Evolutionary conservation across 163 green algal genomes (phyloP).

Genomic region (Scenedesmus sp.): DNA sequence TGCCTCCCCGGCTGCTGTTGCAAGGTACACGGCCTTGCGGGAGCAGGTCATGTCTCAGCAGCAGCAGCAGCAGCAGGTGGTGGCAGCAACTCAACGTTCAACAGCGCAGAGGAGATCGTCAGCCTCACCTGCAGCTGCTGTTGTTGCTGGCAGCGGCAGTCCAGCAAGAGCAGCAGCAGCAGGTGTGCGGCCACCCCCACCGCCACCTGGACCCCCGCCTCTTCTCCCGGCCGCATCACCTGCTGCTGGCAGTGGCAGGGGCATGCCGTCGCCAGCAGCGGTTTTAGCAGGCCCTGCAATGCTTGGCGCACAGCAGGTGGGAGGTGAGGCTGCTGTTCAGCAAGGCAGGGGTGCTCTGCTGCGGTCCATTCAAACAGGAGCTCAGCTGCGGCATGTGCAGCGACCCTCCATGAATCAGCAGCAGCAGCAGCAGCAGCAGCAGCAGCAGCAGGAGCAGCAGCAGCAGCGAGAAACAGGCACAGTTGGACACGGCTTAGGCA

Average conservation of each 20-base stretch:
- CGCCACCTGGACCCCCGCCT: background rate
- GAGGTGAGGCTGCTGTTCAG: background rate
- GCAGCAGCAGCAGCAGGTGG: no score
- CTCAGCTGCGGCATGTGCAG: no score
- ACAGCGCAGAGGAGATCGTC: background rate
- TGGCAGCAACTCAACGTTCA: no score
- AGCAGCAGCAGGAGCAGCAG: constrained; percentile 11
- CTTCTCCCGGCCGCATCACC: background rate
- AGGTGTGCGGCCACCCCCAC: background rate
- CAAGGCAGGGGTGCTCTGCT: no score
- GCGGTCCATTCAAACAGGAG: no score
- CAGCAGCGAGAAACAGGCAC: no score
- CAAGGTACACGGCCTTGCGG: background rate
- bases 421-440: no score
- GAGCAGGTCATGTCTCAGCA: no score
- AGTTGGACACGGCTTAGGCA: no score
- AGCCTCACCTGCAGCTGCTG: background rate
- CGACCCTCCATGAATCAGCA: no score
- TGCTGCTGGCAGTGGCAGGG: background rate
- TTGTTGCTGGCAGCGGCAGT: background rate
- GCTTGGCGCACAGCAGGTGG: background rate
- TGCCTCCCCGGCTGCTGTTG: background rate
- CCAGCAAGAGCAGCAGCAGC: background rate
- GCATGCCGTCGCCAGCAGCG: no score
- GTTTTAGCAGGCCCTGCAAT: no score